A percentile compares a stretch with the other conserved stretches of the same genome.
phyloP scores from a whole-genome alignment of 2,329 filamentous ascomycete species.

The Calcarisporium arbuscula region DNA sequence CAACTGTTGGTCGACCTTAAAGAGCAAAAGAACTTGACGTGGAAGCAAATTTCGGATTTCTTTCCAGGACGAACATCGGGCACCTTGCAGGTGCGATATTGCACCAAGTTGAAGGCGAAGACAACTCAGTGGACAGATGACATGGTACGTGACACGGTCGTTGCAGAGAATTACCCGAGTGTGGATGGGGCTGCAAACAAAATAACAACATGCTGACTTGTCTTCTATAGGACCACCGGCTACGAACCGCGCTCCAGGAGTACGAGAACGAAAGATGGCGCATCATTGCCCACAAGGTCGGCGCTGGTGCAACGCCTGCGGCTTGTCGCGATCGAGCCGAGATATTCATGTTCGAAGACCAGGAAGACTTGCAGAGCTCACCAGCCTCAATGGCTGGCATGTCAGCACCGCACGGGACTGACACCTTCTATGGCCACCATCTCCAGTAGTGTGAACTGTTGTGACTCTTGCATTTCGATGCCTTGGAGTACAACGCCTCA shows the following conservation, averaged over 20 bases:
- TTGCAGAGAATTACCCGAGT: no score
- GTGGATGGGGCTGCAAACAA: no score
- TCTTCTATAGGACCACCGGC: constrained; percentile 61
- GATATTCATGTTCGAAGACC: constrained; percentile 47
- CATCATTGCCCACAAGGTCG: constrained; percentile 84
- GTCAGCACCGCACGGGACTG: no score
- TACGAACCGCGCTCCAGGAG: constrained; percentile 70
- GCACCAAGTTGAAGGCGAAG: constrained; percentile 91
- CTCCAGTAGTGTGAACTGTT: no score
- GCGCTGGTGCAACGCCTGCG: constrained; percentile 78
- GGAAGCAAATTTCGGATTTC: constrained; percentile 97
- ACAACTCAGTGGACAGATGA: constrained; percentile 91
- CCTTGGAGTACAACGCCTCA: no score
- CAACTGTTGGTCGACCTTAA: constrained; percentile 82
- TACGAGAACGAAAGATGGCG: constrained; percentile 93
- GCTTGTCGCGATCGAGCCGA: constrained; percentile 78
- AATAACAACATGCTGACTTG: constrained; percentile 7
- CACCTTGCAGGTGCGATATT: constrained; percentile 89
- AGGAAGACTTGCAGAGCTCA: constrained; percentile 36
- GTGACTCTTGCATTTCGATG: no score
- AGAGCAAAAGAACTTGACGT: constrained; percentile 89
- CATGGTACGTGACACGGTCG: constrained; percentile 65
- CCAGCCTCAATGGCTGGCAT: no score
- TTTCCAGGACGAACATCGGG: constrained; percentile 87
- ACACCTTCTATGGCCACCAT: no score